Evolutionary conservation across 768 basidiomycete species (phyloP).

Genomic region (Holtermannia corniformis): DNA sequence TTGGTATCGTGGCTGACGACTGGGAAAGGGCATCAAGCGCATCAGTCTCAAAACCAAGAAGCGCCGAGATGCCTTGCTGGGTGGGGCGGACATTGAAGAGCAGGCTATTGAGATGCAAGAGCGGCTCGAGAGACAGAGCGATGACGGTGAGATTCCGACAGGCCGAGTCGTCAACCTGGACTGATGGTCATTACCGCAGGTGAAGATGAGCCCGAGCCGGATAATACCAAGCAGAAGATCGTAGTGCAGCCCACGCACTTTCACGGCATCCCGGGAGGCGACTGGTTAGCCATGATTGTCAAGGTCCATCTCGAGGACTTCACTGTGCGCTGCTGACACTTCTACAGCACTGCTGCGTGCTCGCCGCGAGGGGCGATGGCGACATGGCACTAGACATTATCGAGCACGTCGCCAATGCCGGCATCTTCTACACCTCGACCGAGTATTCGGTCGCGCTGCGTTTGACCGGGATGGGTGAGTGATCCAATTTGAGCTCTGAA

Average conservation of each 20-base stretch:
- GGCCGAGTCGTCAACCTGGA: not conserved
- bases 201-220: constrained; percentile 4
- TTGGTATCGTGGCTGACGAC: constrained; percentile 1
- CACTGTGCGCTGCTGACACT: not conserved
- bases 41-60: constrained; percentile 4
- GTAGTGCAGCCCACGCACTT: constrained; percentile 55
- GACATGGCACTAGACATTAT: constrained; percentile 35
- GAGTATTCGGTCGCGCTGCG: constrained; percentile 60
- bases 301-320: constrained; percentile 54
- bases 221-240: constrained; percentile 37
- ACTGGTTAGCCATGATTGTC: constrained; percentile 77
- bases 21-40: constrained; percentile 24
- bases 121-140: constrained; percentile 39
- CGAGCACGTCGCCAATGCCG: constrained; percentile 35
- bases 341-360: constrained; percentile 36
- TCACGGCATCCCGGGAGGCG: constrained; percentile 69
- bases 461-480: constrained; percentile 64
- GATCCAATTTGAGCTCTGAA: too few relatives aligned
- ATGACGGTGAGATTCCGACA: constrained; percentile 11
- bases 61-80: constrained; percentile 8
- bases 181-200: too few relatives aligned
- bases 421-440: constrained; percentile 36
- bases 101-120: constrained; percentile 41
- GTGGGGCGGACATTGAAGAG: constrained; percentile 24
- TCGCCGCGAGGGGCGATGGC: constrained; percentile 38